Base-by-base conservation (phyloP, 169 alveolate species). In the Plasmodium gonderi region DNA sequence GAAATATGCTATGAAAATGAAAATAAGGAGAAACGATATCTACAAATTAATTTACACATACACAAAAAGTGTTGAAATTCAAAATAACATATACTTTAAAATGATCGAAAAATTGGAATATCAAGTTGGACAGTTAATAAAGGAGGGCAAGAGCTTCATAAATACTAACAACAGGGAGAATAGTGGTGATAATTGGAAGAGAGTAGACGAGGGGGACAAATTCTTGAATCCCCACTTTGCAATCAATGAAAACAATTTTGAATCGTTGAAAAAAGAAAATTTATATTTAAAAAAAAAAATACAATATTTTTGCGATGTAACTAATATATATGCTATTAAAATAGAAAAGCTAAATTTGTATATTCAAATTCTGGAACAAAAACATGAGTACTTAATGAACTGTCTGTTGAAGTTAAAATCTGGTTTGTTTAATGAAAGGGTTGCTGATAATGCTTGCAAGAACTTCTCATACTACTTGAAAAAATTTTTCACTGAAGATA, bases 321-420 rank as follows among this genome's bases (percentile, higher is more conserved):
- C 74, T 23, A 64, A 80, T 64, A 65, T 64, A 65, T 80, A 80
- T 23, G 11, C 69, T 26, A 64, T 64, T 9, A 60, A 80, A 80
- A 64, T 80, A 40, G 47, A 80, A 26, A 67, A 80, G 74, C 69
- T 64, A 64, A 65, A 65, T 64, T 20, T 80, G 74, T 80, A 80
- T 45, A 80, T 65, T 1, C 8, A 42, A 11, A 80, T 80, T 17
- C 14, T 80, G 11, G 80, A 80, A 69, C 31, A 65, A 8, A 80
- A 80, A 12, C 36, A 80, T 14, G 91, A 60, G 14, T 80, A 80
- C 64, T 67, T 80, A 69, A 80, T 80, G 79, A 64, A 80, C 67
- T 80, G 74, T 42, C 17, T 80, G 64, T 33, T 80, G 23, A 80
- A 80, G 47, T 12, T 80, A 17, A 80, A 80, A 44, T 80, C 79